Percentiles rank a stretch among this genome's conserved stretches.
phyloP scores from a whole-genome alignment of 73 alveolate species.

The Paramecium caudatum region DNA sequence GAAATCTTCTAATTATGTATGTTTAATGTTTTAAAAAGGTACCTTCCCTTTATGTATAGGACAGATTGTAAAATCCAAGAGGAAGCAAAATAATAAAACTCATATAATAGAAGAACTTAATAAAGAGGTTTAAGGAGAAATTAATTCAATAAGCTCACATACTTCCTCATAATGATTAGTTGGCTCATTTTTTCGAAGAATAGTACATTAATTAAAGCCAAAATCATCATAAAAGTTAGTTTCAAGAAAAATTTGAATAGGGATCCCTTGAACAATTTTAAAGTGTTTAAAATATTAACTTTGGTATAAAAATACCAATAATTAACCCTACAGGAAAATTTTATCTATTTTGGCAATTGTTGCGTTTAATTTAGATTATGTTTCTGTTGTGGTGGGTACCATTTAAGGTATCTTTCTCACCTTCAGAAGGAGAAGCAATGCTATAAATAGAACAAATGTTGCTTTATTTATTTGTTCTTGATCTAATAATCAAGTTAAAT shows the following conservation, averaged over 20 bases:
- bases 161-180: background rate
- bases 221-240: background rate
- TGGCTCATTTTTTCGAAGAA: background rate
- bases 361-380: background rate
- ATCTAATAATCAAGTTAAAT: background rate
- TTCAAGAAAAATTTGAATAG: background rate
- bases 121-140: background rate
- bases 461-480: background rate
- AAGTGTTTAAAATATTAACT: background rate
- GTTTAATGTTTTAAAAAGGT: background rate
- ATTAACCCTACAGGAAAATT: background rate
- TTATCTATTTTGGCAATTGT: conserved; percentile 13
- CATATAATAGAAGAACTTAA: background rate
- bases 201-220: background rate
- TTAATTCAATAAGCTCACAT: background rate
- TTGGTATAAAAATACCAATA: background rate
- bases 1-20: background rate
- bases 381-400: conserved; percentile 51
- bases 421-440: background rate
- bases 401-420: conserved; percentile 31
- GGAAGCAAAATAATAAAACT: conserved; percentile 2
- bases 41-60: background rate
- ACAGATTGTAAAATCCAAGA: conserved; percentile 13
- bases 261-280: background rate
- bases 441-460: background rate